A percentile compares a stretch with the other conserved stretches of the same genome.
phyloP scores from a whole-genome alignment of 371 early-diverging fungal genomes.

The Mortierella sp. region DNA sequence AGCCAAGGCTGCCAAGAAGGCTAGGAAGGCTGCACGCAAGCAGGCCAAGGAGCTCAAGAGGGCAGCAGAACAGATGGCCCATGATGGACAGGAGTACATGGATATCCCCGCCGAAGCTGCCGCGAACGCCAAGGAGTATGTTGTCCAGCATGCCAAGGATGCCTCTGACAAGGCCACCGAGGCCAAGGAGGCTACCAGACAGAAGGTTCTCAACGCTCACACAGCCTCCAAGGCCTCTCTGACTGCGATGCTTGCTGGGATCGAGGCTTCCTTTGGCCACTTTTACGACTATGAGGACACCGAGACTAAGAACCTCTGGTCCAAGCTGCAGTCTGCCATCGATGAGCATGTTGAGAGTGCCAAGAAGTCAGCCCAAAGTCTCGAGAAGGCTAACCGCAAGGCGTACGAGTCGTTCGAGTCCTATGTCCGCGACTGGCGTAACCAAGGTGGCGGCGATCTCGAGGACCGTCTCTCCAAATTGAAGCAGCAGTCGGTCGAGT shows the following conservation, averaged over 20 bases:
- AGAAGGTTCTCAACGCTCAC: constrained; percentile 40
- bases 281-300: constrained; percentile 38
- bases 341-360: constrained; percentile 40
- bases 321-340: constrained; percentile 40
- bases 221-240: constrained; percentile 33
- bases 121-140: constrained; percentile 25
- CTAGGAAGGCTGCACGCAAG: constrained; percentile 19
- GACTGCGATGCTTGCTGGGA: constrained; percentile 43
- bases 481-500: constrained; percentile 24
- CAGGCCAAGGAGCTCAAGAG: constrained; percentile 20
- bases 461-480: constrained; percentile 34
- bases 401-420: constrained; percentile 43
- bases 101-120: constrained; percentile 31
- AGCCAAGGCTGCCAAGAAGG: not conserved
- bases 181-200: constrained; percentile 30
- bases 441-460: constrained; percentile 16
- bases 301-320: constrained; percentile 45
- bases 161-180: constrained; percentile 22
- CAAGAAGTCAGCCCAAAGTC: constrained; percentile 24
- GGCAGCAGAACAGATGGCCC: not conserved
- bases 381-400: constrained; percentile 41
- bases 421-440: constrained; percentile 44
- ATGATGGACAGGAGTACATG: not conserved
- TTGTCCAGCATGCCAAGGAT: constrained; percentile 23
- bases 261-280: constrained; percentile 39